phyloP scores from a whole-genome alignment of 78 protist genomes.

The Polysphondylium violaceum region DNA sequence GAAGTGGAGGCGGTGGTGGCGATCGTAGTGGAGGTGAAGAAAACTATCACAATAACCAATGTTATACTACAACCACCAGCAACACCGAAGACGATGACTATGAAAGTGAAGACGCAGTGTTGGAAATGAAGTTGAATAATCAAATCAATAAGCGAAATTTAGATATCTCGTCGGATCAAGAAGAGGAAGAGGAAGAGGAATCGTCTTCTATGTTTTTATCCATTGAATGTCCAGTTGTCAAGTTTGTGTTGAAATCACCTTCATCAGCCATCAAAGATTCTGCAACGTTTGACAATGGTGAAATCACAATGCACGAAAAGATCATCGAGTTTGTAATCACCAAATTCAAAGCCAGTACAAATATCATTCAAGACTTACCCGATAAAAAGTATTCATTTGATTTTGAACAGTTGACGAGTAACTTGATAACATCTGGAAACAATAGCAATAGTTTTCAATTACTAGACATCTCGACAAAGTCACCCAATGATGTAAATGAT shows the following conservation, averaged over 20 bases:
- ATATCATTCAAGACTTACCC: slow-evolving; percentile 40
- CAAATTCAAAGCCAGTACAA: slow-evolving; percentile 31
- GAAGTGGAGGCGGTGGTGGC: neutral
- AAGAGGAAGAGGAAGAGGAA: slow-evolving; percentile 2
- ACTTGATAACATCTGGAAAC: neutral
- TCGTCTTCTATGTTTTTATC: slow-evolving; percentile 45
- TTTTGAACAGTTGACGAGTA: slow-evolving; percentile 21
- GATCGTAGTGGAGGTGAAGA: neutral
- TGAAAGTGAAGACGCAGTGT: neutral
- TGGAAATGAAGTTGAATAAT: neutral
- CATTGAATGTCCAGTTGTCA: slow-evolving; percentile 7
- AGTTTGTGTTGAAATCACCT: slow-evolving; percentile 23
- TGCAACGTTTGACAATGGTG: neutral
- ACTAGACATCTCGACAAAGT: slow-evolving; percentile 8
- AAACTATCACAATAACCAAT: neutral
- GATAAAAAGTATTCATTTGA: slow-evolving; percentile 53
- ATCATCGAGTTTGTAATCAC: neutral
- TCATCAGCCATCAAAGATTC: neutral
- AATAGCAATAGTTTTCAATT: neutral
- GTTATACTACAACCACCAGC: neutral
- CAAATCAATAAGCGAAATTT: neutral
- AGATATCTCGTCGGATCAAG: neutral
- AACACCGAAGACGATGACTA: neutral
- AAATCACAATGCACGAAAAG: slow-evolving; percentile 3
- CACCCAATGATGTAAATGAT: neutral